A percentile compares a stretch with the other conserved stretches of the same genome.
phyloP scores from a whole-genome alignment of 805 yeast species.

The Ogataea dorogensis region DNA sequence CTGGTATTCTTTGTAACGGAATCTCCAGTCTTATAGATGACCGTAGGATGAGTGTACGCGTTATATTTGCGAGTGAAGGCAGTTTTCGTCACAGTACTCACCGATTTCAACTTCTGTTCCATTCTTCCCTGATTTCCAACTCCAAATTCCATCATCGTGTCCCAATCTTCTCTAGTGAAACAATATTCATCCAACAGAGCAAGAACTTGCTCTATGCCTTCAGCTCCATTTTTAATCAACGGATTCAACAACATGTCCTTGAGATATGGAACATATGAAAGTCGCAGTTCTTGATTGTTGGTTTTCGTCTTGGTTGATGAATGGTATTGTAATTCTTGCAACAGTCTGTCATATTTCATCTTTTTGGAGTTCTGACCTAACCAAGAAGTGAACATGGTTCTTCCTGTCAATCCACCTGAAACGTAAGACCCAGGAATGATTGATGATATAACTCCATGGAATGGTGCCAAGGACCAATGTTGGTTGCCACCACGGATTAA shows the following conservation, averaged over 20 bases:
- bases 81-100: constrained; percentile 76
- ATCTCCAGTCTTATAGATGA: constrained; percentile 73
- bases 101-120: constrained; percentile 50
- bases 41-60: constrained; percentile 72
- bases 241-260: constrained; percentile 59
- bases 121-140: constrained; percentile 53
- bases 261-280: constrained; percentile 70
- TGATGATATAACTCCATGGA: constrained; percentile 84
- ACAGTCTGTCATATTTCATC: constrained; percentile 70
- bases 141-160: constrained; percentile 76
- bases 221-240: constrained; percentile 51
- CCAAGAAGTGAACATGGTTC: constrained; percentile 81
- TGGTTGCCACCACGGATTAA: constrained; percentile 88
- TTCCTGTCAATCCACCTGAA: constrained; percentile 65
- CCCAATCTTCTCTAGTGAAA: constrained; percentile 91
- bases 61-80: constrained; percentile 88
- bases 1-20: constrained; percentile 44
- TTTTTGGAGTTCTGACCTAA: constrained; percentile 87
- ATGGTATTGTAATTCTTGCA: constrained; percentile 88
- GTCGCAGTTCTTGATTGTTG: constrained; percentile 68
- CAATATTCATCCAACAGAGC: constrained; percentile 80
- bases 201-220: constrained; percentile 65
- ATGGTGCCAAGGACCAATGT: constrained; percentile 90
- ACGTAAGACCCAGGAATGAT: constrained; percentile 75
- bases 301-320: constrained; percentile 78